Percentiles rank a stretch among this genome's conserved stretches.
Evolutionary conservation across 345 rosid genomes (phyloP).

Genomic region (Pugionium dolabratum): DNA sequence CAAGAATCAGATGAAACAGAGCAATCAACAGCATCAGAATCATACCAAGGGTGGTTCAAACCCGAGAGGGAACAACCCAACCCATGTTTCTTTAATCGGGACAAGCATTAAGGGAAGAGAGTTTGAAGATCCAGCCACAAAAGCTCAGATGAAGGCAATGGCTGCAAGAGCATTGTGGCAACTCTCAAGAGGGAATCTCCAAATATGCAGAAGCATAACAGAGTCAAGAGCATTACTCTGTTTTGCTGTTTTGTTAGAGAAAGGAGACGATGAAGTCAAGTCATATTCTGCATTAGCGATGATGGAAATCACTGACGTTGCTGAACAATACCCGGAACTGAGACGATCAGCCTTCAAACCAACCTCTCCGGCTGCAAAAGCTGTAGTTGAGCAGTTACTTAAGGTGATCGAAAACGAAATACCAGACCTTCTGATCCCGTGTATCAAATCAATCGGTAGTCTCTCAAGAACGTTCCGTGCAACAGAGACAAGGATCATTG

Average conservation of each 20-base stretch:
- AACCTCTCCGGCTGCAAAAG: slow-evolving; percentile 67
- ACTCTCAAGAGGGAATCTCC: slow-evolving; percentile 61
- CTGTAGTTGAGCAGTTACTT: slow-evolving; percentile 65
- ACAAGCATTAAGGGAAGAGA: slow-evolving; percentile 68
- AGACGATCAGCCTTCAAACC: slow-evolving; percentile 74
- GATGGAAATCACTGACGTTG: slow-evolving; percentile 73
- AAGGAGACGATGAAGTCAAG: slow-evolving; percentile 63
- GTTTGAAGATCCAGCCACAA: slow-evolving; percentile 53
- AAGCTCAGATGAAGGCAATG: slow-evolving; percentile 80
- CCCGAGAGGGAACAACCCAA: slow-evolving; percentile 40
- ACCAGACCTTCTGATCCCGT: slow-evolving; percentile 53
- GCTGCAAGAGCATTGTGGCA: slow-evolving; percentile 78
- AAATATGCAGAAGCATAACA: slow-evolving; percentile 60
- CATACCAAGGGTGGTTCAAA: slow-evolving; percentile 33
- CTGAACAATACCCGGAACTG: slow-evolving; percentile 59
- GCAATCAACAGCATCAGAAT: slow-evolving; percentile 32
- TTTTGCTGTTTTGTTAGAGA: slow-evolving; percentile 63
- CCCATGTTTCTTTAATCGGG: slow-evolving; percentile 50
- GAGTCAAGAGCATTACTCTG: slow-evolving; percentile 73
- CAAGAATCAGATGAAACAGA: slow-evolving; percentile 29
- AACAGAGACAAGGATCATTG: slow-evolving; percentile 60
- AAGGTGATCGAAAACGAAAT: slow-evolving; percentile 54
- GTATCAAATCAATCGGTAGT: slow-evolving; percentile 67
- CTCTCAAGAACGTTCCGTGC: slow-evolving; percentile 81
- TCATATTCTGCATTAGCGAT: slow-evolving; percentile 66